Evolutionary conservation across 345 rosid species (phyloP).

Genomic region (Hirschfeldia incana): DNA sequence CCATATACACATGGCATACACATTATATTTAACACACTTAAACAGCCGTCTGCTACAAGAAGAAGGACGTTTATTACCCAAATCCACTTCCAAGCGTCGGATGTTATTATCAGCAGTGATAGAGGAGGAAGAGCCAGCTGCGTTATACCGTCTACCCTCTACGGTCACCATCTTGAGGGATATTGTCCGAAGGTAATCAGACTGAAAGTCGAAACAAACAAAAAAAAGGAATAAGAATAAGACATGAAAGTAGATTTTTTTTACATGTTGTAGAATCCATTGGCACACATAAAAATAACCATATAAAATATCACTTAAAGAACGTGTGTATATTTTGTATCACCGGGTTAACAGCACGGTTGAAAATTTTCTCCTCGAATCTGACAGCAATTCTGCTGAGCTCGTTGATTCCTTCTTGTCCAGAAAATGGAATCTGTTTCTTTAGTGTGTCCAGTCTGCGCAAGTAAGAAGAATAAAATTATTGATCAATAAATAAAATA

Average conservation of each 20-base stretch:
- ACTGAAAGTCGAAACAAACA: constrained; percentile 10
- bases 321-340: not conserved
- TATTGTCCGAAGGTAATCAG: constrained; percentile 65
- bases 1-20: not conserved
- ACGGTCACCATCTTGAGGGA: constrained; percentile 63
- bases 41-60: not conserved
- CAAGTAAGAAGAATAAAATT: not conserved
- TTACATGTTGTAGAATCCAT: not conserved
- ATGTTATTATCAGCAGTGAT: constrained; percentile 26
- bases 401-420: constrained; percentile 58
- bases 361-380: constrained; percentile 70
- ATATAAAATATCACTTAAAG: not conserved
- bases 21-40: not conserved
- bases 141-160: constrained; percentile 54
- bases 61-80: not conserved
- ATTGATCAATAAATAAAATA: not conserved
- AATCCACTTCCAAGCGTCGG: not conserved
- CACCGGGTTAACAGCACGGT: constrained; percentile 60
- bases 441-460: constrained; percentile 57
- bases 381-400: constrained; percentile 56
- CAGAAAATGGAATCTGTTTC: constrained; percentile 56
- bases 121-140: constrained; percentile 16
- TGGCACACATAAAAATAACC: too few species aligned
- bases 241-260: not conserved
- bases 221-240: constrained; percentile 12